Percentiles rank a stretch among this genome's conserved stretches.
These are phyloP conservation scores for Tuber melanosporum DNA, from an alignment of 495 filamentous ascomycete species.

Conservation along the genomic window DNA sequence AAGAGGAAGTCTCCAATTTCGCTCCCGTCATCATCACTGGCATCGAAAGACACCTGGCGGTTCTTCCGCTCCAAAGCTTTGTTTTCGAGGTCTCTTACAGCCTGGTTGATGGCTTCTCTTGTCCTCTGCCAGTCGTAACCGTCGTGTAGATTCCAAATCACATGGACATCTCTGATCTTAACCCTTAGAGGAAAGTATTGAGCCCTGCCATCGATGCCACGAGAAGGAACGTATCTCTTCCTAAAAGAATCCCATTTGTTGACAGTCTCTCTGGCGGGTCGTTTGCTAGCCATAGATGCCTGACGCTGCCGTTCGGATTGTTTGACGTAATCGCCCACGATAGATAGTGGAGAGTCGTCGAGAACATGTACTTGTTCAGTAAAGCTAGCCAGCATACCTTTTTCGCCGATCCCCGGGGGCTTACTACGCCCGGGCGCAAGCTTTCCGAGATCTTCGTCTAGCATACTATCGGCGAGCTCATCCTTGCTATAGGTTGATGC, in stretches of 20 bases:
- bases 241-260: slow-evolving; percentile 28
- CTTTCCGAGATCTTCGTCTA: slow-evolving; percentile 46
- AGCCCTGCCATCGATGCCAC: slow-evolving; percentile 4
- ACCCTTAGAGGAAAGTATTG: slow-evolving; percentile 59
- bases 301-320: slow-evolving; percentile 42
- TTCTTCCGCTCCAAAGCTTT: slow-evolving; percentile 67
- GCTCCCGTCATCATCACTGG: slow-evolving; percentile 68
- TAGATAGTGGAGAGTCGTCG: slow-evolving; percentile 49
- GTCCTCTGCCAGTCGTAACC: slow-evolving; percentile 95
- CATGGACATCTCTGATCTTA: slow-evolving; percentile 73
- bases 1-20: slow-evolving; percentile 93
- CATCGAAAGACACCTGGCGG: slow-evolving; percentile 48
- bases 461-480: slow-evolving; percentile 48
- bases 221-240: slow-evolving; percentile 24
- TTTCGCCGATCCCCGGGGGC: slow-evolving; percentile 52
- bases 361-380: slow-evolving; percentile 52
- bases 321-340: slow-evolving; percentile 73
- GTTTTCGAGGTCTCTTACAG: slow-evolving; percentile 75
- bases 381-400: slow-evolving; percentile 59
- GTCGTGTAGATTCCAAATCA: slow-evolving; percentile 98
- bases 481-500: slow-evolving; percentile 41
- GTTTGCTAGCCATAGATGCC: slow-evolving; percentile 12
- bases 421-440: slow-evolving; percentile 42
- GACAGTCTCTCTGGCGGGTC: slow-evolving; percentile 14
- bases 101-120: slow-evolving; percentile 74